Percentiles rank a stretch among this genome's conserved stretches.
These are phyloP conservation scores for Oryza meyeriana DNA, from an alignment of 176 grass and related monocot genomes.

Conservation along the genomic window DNA sequence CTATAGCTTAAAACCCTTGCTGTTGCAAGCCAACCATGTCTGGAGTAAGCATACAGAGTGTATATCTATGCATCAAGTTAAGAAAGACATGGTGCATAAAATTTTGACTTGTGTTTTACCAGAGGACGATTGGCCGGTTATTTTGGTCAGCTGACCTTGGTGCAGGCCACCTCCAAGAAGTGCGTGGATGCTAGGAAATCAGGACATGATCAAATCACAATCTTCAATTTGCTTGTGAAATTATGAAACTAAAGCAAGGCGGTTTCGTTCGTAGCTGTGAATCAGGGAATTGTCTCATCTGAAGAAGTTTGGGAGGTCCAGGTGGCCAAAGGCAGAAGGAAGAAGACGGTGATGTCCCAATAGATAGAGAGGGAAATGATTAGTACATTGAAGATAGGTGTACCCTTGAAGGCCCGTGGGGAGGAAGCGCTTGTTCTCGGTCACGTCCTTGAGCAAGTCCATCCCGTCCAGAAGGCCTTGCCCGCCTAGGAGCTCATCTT, in stretches of 20 bases:
- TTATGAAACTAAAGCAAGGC: neutral
- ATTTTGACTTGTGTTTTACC: conserved; percentile 74
- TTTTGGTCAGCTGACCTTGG: conserved; percentile 68
- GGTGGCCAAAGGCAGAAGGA: neutral
- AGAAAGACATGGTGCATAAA: neutral
- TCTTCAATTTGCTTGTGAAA: neutral
- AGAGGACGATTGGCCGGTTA: conserved; percentile 77
- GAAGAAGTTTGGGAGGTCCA: too few relatives aligned
- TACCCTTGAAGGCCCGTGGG: conserved; percentile 46
- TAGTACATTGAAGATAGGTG: conserved; percentile 3
- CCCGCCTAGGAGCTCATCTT: neutral
- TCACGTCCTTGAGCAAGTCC: conserved; percentile 29
- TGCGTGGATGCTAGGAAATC: conserved; percentile 54
- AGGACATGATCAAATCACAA: neutral
- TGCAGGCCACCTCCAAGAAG: conserved; percentile 84
- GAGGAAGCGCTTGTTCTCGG: conserved; percentile 33
- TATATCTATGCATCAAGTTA: neutral
- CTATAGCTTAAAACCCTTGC: neutral
- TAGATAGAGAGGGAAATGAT: neutral
- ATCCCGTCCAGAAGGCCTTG: neutral
- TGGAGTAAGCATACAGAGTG: neutral
- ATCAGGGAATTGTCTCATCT: too few relatives aligned
- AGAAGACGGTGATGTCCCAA: neutral
- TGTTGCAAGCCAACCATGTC: neutral
- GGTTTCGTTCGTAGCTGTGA: too few relatives aligned